A percentile compares a stretch with the other conserved stretches of the same genome.
These are phyloP conservation scores for Stygiomarasmius scandens DNA, from an alignment of 1,284 basidiomycete genomes.

Conservation along the genomic window DNA sequence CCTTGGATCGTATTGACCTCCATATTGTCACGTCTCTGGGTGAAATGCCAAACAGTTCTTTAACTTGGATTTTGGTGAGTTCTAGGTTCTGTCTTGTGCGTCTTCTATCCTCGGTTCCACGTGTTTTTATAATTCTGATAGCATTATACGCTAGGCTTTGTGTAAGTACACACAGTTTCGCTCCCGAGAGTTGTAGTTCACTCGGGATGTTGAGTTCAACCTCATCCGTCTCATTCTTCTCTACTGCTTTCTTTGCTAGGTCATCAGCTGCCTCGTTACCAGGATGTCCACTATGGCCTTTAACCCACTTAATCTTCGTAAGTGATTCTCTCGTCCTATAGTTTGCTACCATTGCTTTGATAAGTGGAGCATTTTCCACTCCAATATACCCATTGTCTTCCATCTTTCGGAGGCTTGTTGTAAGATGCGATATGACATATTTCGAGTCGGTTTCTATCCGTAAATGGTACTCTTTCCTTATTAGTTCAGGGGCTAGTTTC, in stretches of 20 bases:
- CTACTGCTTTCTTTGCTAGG: conserved; percentile 1
- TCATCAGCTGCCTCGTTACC: conserved; percentile 21
- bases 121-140: conserved; percentile 6
- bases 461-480: background rate
- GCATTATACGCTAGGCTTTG: conserved; percentile 18
- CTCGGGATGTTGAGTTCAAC: conserved; percentile 2
- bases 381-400: conserved; percentile 24
- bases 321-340: conserved; percentile 8
- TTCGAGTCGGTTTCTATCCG: conserved; percentile 23
- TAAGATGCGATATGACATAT: conserved; percentile 21
- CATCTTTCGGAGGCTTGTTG: conserved; percentile 15
- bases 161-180: conserved; percentile 18
- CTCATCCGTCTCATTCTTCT: background rate
- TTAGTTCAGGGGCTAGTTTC: conserved; percentile 13
- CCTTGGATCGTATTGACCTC: too few relatives aligned
- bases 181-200: conserved; percentile 7
- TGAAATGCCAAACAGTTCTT: too few relatives aligned
- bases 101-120: background rate
- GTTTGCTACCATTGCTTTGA: conserved; percentile 9
- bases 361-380: conserved; percentile 9
- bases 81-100: too few relatives aligned
- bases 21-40: too few relatives aligned
- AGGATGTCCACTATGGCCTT: conserved; percentile 16
- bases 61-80: too few relatives aligned
- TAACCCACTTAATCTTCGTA: conserved; percentile 21